Evolutionary conservation across 768 basidiomycete species (phyloP).

Genomic region (Fistulinella prunicolor): DNA sequence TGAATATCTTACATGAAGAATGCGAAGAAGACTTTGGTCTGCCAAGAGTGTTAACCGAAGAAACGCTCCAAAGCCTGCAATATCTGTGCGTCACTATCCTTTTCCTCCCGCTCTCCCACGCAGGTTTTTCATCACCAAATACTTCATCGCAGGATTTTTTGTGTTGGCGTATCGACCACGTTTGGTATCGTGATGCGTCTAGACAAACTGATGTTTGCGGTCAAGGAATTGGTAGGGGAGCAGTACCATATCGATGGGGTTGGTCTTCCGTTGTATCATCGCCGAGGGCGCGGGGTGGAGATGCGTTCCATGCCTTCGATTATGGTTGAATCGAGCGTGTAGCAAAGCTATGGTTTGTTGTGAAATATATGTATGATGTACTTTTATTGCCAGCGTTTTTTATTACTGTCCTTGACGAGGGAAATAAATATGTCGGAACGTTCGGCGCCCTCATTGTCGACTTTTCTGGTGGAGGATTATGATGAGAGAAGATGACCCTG

Average conservation of each 20-base stretch:
- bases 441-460: too few species aligned
- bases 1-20: constrained; percentile 67
- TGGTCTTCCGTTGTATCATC: constrained; percentile 32
- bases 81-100: constrained; percentile 58
- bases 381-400: too few species aligned
- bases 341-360: neutral
- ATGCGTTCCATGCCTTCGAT: constrained; percentile 18
- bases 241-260: constrained; percentile 82
- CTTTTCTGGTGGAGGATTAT: too few species aligned
- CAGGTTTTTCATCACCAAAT: neutral
- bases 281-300: constrained; percentile 26
- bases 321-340: neutral
- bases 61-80: constrained; percentile 73
- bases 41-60: constrained; percentile 64
- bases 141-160: constrained; percentile 49
- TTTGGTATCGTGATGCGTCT: constrained; percentile 69
- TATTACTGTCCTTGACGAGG: too few species aligned
- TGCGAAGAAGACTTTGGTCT: constrained; percentile 74
- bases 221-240: constrained; percentile 85
- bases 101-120: neutral
- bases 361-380: too few species aligned
- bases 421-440: too few species aligned
- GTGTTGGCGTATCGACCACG: constrained; percentile 68
- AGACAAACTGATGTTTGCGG: constrained; percentile 75
- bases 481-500: too few species aligned